Conservation (phyloP, 306 rosid genomes). For the Sphenostylis stenocarpa region DNA sequence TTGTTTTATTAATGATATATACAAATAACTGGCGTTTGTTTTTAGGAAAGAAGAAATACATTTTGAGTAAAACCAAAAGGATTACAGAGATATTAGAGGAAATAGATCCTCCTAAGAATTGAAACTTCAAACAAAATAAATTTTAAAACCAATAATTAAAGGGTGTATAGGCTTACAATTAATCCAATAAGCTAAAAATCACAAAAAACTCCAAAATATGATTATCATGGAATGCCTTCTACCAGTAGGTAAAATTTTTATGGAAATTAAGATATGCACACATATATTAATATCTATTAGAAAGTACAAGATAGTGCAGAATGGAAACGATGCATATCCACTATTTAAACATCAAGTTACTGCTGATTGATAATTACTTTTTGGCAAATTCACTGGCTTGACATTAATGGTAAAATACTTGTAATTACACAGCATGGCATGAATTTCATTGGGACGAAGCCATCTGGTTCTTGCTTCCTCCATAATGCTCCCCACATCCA, state of each 20-base stretch:
- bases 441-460: constrained; percentile 99
- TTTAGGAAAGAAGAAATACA: neutral
- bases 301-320: constrained; percentile 7
- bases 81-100: neutral
- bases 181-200: constrained; percentile 13
- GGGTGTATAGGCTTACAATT: neutral
- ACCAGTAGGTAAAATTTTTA: neutral
- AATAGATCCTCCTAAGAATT: neutral
- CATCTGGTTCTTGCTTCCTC: constrained; percentile 83
- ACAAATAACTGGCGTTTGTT: neutral
- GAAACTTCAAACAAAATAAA: neutral
- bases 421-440: constrained; percentile 81
- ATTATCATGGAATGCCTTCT: constrained; percentile 18
- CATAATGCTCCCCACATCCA: constrained; percentile 64
- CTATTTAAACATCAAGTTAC: constrained; percentile 19
- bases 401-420: constrained; percentile 70
- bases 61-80: neutral
- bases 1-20: constrained; percentile 9
- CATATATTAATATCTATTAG: neutral
- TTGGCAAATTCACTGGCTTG: constrained; percentile 87
- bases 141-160: neutral
- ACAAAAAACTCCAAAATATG: neutral
- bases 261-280: constrained; percentile 3
- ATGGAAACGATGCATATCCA: constrained; percentile 23
- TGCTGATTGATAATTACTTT: constrained; percentile 56